Evolutionary conservation across 257 asterid genomes (phyloP), one percentile per base, ranked within the genome.

Genomic region (Nicotiana tabacum): DNA sequence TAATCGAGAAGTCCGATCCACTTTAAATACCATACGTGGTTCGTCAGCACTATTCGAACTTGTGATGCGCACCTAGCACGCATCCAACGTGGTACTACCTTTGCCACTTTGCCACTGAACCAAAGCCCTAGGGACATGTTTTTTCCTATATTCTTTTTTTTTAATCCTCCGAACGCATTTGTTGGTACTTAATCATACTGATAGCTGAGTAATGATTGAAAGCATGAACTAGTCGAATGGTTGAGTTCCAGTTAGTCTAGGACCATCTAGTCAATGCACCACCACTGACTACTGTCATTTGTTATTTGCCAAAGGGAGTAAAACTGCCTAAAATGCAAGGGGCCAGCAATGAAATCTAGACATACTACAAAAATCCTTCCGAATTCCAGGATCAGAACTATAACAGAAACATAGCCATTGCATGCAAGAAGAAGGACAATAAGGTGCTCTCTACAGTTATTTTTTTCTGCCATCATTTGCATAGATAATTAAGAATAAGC

Each of bases 241-340:
- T 24, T 48, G 80, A 74, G 80, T 48, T 48, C 80, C 62, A 74
- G 15, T 24, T 53, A 74, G 35, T 70, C 11, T 70, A 70, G 78
- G 58, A 70, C 35, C n/a, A 70, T 43, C 35, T 43, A 70, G 79
- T 46, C 79, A 72, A 72, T 74, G 62, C 62, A 72, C 27, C 61
- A 72, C 61, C 51, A 72, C 37, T 9, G 24, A 72, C 7, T 0
- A 72, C 15, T 72, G 79, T 46, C 62, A 74, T 48, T 74, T 8
- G 43, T 29, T 46, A 43, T 15, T 74, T 74, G 43, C 43, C 43
- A 48, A 27, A 74, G 62, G 62, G 37, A 48, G 27, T 74, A 13
- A 27, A 48, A 70, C 35, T 21, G 57, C 56, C 18, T 35, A 68
- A 17, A 17, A 11, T 37, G 30, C 55, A 68, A n/a, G n/a, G 16